phyloP scores from a whole-genome alignment of 192 early-diverging fungal genomes.

The Dissophora globulifera region DNA sequence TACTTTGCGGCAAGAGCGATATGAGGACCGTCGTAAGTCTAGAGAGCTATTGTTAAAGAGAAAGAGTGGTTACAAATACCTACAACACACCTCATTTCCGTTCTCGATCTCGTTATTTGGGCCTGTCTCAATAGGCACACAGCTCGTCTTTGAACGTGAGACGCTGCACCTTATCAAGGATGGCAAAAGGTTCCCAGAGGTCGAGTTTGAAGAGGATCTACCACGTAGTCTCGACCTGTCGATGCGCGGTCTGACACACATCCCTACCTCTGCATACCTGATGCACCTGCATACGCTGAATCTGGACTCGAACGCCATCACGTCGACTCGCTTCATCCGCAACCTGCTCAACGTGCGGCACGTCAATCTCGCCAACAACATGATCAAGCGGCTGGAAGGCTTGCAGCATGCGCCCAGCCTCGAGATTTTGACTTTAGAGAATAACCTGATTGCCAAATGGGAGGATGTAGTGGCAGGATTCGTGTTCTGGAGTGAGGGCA shows the following conservation, averaged over 20 bases:
- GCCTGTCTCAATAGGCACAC: slow-evolving; percentile 6
- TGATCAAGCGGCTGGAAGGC: slow-evolving; percentile 48
- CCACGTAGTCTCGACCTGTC: slow-evolving; percentile 28
- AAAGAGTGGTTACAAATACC: neutral
- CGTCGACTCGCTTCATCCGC: slow-evolving; percentile 40
- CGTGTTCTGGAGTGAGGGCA: slow-evolving; percentile 50
- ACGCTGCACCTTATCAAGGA: slow-evolving; percentile 34
- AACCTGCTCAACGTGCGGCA: slow-evolving; percentile 38
- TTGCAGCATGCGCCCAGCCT: slow-evolving; percentile 40
- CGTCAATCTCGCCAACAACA: slow-evolving; percentile 42
- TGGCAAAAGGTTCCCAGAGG: slow-evolving; percentile 27
- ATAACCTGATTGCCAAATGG: slow-evolving; percentile 47
- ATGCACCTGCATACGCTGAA: slow-evolving; percentile 41
- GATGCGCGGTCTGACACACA: slow-evolving; percentile 50
- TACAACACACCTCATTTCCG: neutral
- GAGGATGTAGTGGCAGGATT: slow-evolving; percentile 51
- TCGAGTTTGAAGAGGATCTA: slow-evolving; percentile 24
- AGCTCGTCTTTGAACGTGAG: slow-evolving; percentile 51
- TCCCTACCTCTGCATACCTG: slow-evolving; percentile 40
- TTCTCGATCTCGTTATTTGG: too few species aligned
- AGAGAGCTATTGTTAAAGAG: too few species aligned
- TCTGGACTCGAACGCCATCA: slow-evolving; percentile 45
- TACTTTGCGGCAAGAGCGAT: slow-evolving; percentile 61
- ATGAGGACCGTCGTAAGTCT: slow-evolving; percentile 67
- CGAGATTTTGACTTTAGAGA: slow-evolving; percentile 32